phyloP scores from a whole-genome alignment of 2,329 filamentous ascomycete genomes.

The Aspergillus ustus region DNA sequence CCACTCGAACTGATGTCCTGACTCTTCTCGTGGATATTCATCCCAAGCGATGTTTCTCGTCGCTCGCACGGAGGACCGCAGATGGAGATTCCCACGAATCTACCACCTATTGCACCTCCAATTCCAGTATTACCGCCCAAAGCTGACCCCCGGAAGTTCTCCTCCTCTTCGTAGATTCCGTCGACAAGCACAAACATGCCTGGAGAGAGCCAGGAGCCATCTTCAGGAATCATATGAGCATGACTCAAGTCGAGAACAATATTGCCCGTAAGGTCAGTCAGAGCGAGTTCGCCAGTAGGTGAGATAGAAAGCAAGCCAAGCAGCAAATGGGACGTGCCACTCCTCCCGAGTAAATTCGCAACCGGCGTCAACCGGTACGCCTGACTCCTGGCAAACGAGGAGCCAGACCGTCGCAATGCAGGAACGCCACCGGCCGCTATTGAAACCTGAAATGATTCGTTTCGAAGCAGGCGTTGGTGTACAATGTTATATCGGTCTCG shows the following conservation, averaged over 20 bases:
- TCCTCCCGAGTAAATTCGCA: conserved; percentile 73
- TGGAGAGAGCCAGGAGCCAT: conserved; percentile 88
- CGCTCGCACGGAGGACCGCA: conserved; percentile 91
- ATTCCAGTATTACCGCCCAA: conserved; percentile 80
- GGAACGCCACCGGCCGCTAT: conserved; percentile 66
- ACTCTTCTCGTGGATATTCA: conserved; percentile 54
- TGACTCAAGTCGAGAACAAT: conserved; percentile 83
- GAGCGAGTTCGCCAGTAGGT: conserved; percentile 78
- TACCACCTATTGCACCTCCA: conserved; percentile 88
- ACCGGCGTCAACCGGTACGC: conserved; percentile 90
- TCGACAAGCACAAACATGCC: conserved; percentile 97
- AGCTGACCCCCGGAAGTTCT: conserved; percentile 66
- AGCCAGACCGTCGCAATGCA: conserved; percentile 63
- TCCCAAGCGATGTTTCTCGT: conserved; percentile 76
- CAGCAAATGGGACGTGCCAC: conserved; percentile 82
- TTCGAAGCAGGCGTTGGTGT: conserved; percentile 87
- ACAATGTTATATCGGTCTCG: conserved; percentile 90
- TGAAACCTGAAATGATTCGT: conserved; percentile 89
- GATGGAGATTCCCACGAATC: conserved; percentile 87
- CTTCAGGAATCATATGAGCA: conserved; percentile 78
- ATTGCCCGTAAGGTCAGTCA: conserved; percentile 86
- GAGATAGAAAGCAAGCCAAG: conserved; percentile 81
- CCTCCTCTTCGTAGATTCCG: conserved; percentile 95
- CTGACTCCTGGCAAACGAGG: conserved; percentile 61
- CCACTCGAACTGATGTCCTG: conserved; percentile 62